Base-by-base conservation (phyloP, 805 yeast genomes). In the Starmerella potacharoeniae region DNA sequence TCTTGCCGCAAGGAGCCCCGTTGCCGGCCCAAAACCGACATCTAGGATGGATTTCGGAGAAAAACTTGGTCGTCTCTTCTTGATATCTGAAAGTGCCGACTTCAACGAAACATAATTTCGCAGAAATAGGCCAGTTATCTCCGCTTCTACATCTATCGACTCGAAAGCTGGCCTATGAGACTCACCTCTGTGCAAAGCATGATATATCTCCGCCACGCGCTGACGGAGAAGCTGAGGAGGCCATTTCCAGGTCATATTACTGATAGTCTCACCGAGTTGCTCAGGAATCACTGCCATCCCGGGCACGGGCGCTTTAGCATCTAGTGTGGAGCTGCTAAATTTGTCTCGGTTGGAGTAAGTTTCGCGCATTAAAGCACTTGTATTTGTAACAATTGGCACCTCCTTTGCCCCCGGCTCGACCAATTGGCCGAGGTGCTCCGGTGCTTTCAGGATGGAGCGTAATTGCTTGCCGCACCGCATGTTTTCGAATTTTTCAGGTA, bases 21-120 rank as follows among this genome's bases (percentile, higher is more conserved):
- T 83, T 1, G 88, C 91, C 0, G 98, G 97, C 0, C 98, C 97
- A 65, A 77, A 82, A 0, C 96, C 91, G 13, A 87, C 78, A 64
- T 87, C 95, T 50, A 93, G 72, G 0, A 93, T 78, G 5, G 78
- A 72, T 33, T 75, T 64, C 0, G 97, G 97, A 28, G 68, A 68
- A 71, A 88, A 86, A 0, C 58, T 49, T 0, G 71, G 71, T 22
- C 75, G 67, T 42, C 90, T 73, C 45, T 74, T 73, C 60, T 78
- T 74, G 37, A 89, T 69, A 61, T 91, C 97, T 31, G 67, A 65
- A 40, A 93, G 69, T 0, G 82, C 86, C 59, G 82, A 86, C 52
- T 74, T 74, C 2, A 81, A 67, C 13, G 87, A 77, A 1, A 88
- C 85, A 65, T 87, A 91, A 64, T 86, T 85, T 63, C 86, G 95